Evolutionary conservation across 2,329 filamentous ascomycete genomes (phyloP), one percentile per base, ranked within the genome.

Genomic region (Intubia oerlemansii): DNA sequence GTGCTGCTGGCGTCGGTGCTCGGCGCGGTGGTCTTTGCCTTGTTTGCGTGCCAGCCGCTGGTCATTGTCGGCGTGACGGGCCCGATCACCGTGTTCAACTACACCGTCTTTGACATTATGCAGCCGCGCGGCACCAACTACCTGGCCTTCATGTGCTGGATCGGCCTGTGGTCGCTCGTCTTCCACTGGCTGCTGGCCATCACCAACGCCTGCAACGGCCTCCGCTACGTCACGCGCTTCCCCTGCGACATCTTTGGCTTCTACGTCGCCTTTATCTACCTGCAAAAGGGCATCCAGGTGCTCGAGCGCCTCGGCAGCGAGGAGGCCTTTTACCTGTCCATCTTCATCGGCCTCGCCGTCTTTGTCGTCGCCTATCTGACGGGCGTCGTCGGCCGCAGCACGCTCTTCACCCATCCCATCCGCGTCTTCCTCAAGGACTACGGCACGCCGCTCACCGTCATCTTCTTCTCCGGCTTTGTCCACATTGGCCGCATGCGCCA

Each of bases 221-320:
- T 92, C n/a, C 73, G 70, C 43, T 91, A 84, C 48, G 81, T 92
- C 14, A 92, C 82, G 1, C 66, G 80, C 10, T 92, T 92, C 46
- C 81, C 80, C 15, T 91, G 82, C 51, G 82, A 92, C 48, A 88
- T 85, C 42, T 91, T 92, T 39, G 82, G 81, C 28, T 90, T 91
- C 53, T 91, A 91, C 45, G 81, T 91, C 27, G 81, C 81, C 32
- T 82, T 78, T 44, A 85, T 91, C 48, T 91, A 91, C 45, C 59
- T 91, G 13, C 80, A 91, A 44, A 91, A 91, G 50, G 81, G 81
- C 11, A 74, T 91, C 36, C 79, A 91, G 49, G 78, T 90, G 10
- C 62, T 91, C 13, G 73, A 71, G 24, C 63, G 74, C 10, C 75
- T 90, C 42, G 82, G 77, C 49, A 44, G 57, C 47, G 49, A 56